phyloP scores from a whole-genome alignment of 2,329 filamentous ascomycete species.

The Diaporthe sp. region DNA sequence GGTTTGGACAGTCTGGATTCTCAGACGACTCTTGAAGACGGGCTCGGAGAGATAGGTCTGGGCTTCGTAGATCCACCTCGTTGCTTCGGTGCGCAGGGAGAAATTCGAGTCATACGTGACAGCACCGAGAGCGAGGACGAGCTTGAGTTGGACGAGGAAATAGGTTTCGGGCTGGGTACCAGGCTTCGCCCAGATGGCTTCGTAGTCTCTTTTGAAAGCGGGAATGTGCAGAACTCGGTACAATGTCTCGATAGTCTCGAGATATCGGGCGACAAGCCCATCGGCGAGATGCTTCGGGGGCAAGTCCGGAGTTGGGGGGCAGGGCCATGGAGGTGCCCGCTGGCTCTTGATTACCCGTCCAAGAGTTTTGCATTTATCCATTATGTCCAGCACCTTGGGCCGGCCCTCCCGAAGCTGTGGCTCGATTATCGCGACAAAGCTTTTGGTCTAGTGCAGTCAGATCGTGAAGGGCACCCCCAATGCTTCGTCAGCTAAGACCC shows the following conservation, averaged over 20 bases:
- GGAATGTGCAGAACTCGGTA: constrained; percentile 71
- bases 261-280: constrained; percentile 65
- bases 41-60: constrained; percentile 65
- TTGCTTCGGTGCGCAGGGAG: constrained; percentile 58
- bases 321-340: constrained; percentile 53
- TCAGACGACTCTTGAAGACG: constrained; percentile 63
- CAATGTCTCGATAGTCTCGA: constrained; percentile 69
- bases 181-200: constrained; percentile 59
- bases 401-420: constrained; percentile 2
- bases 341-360: constrained; percentile 58
- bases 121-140: constrained; percentile 67
- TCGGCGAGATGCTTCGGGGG: constrained; percentile 60
- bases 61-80: constrained; percentile 67
- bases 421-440: constrained; percentile 17
- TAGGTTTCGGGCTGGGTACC: constrained; percentile 53
- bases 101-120: constrained; percentile 62
- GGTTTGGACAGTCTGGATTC: constrained; percentile 64
- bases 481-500: too few species aligned
- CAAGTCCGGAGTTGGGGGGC: constrained; percentile 56
- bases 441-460: constrained; percentile 3
- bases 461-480: background rate
- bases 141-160: constrained; percentile 67
- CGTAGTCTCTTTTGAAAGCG: constrained; percentile 68
- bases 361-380: constrained; percentile 58
- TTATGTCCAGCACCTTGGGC: constrained; percentile 44